Evolutionary conservation across 768 basidiomycete species (phyloP).

Genomic region (Mycena vulgaris): DNA sequence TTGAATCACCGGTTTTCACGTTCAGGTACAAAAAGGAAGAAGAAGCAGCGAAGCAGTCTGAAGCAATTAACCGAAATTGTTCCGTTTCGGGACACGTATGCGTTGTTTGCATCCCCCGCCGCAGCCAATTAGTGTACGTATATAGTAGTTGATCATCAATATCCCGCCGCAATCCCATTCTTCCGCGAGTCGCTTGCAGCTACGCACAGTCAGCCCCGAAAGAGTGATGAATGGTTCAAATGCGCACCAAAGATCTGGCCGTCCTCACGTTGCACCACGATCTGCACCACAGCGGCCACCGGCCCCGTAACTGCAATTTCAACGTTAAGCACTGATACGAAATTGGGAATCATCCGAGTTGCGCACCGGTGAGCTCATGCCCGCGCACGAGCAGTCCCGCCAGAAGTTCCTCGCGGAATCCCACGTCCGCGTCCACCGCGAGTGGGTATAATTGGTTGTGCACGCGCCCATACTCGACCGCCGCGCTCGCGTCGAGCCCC

Average conservation of each 20-base stretch:
- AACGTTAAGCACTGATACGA: constrained; percentile 3
- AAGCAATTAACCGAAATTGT: not conserved
- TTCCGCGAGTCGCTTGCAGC: constrained; percentile 94
- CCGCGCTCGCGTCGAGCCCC: constrained; percentile 83
- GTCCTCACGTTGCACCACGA: constrained; percentile 63
- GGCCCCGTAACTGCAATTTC: constrained; percentile 74
- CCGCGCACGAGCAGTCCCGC: constrained; percentile 71
- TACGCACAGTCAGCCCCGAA: constrained; percentile 41
- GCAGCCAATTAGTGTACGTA: too few species aligned
- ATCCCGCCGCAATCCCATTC: constrained; percentile 92
- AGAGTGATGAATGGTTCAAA: constrained; percentile 2
- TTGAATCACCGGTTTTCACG: too few species aligned
- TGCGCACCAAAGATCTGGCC: constrained; percentile 75
- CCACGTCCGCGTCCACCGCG: constrained; percentile 71
- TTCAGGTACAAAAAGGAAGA: too few species aligned
- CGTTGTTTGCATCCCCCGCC: not conserved
- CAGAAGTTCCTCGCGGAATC: constrained; percentile 71
- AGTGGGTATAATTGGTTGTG: constrained; percentile 83
- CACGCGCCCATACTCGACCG: constrained; percentile 88
- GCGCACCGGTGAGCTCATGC: constrained; percentile 78
- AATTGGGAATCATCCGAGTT: constrained; percentile 38
- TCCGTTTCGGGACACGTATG: not conserved
- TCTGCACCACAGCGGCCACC: constrained; percentile 84
- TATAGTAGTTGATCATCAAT: too few species aligned
- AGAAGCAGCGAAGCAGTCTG: too few species aligned